These are phyloP conservation scores for Ambrosiella cleistominuta DNA, from an alignment of 2,329 filamentous ascomycete species.

Conservation along the genomic window DNA sequence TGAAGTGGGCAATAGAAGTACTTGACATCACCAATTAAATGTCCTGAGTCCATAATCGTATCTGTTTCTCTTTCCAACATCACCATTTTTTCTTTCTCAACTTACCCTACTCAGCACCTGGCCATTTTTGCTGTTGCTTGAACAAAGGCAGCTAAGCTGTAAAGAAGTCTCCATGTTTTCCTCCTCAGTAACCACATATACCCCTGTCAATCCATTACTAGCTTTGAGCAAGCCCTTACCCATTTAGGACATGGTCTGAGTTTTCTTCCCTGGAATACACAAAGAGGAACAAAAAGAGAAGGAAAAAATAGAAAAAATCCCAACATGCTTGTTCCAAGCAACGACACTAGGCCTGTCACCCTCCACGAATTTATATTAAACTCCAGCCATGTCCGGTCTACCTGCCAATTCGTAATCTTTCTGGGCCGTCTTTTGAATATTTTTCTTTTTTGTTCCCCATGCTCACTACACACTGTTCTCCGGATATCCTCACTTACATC, in stretches of 20 bases:
- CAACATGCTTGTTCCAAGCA: background rate
- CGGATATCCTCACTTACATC: background rate
- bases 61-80: too few species aligned
- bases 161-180: background rate
- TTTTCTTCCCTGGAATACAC: background rate
- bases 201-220: background rate
- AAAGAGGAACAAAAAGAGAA: background rate
- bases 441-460: background rate
- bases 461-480: background rate
- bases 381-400: background rate
- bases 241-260: background rate
- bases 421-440: background rate
- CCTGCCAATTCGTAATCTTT: background rate
- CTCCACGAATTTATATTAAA: background rate
- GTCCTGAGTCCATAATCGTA: background rate
- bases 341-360: background rate
- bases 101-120: background rate
- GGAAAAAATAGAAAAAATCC: background rate
- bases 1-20: too few species aligned
- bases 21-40: too few species aligned
- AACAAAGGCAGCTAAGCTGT: background rate
- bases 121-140: background rate
- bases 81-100: too few species aligned
- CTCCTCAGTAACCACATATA: background rate
- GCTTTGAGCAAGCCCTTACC: background rate